Evolutionary conservation across 2,329 filamentous ascomycete species (phyloP).

Genomic region (Stachybotrys echinatus): DNA sequence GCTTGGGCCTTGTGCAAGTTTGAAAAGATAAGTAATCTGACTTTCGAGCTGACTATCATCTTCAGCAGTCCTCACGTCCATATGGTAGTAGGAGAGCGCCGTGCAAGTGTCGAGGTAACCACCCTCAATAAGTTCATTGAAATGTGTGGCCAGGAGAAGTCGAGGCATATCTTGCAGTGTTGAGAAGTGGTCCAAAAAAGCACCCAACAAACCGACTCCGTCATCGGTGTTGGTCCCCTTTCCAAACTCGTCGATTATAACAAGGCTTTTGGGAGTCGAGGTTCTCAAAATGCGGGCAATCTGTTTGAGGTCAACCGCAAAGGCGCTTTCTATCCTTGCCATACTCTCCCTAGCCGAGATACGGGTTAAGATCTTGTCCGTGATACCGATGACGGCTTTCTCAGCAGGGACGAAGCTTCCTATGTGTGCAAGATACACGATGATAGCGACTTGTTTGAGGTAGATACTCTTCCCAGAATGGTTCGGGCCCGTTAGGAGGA

Average conservation of each 20-base stretch:
- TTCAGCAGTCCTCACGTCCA: conserved; percentile 62
- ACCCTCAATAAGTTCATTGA: conserved; percentile 67
- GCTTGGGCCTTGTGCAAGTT: conserved; percentile 60
- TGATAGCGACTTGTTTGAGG: conserved; percentile 85
- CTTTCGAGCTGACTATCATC: conserved; percentile 47
- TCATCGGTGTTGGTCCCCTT: conserved; percentile 57
- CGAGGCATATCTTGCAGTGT: conserved; percentile 43
- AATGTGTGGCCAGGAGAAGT: conserved; percentile 58
- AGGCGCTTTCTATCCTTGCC: conserved; percentile 54
- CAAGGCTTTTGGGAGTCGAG: conserved; percentile 68
- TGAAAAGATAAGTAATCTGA: conserved; percentile 71
- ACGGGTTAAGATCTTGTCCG: conserved; percentile 86
- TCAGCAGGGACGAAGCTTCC: conserved; percentile 88
- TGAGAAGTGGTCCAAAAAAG: conserved; percentile 52
- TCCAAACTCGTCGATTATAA: conserved; percentile 91
- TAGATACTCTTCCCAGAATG: conserved; percentile 97
- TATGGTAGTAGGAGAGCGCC: conserved; percentile 58
- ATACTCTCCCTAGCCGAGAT: conserved; percentile 69
- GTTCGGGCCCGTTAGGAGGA: conserved; percentile 88
- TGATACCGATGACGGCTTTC: conserved; percentile 72
- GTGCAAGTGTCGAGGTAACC: conserved; percentile 46
- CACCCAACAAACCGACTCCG: conserved; percentile 53
- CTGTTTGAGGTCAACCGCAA: conserved; percentile 80
- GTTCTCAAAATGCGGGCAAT: conserved; percentile 71
- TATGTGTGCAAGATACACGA: conserved; percentile 87